Evolutionary conservation across 495 filamentous ascomycete species (phyloP), one percentile per base, ranked within the genome.

Genomic region (Penicillium canescens): DNA sequence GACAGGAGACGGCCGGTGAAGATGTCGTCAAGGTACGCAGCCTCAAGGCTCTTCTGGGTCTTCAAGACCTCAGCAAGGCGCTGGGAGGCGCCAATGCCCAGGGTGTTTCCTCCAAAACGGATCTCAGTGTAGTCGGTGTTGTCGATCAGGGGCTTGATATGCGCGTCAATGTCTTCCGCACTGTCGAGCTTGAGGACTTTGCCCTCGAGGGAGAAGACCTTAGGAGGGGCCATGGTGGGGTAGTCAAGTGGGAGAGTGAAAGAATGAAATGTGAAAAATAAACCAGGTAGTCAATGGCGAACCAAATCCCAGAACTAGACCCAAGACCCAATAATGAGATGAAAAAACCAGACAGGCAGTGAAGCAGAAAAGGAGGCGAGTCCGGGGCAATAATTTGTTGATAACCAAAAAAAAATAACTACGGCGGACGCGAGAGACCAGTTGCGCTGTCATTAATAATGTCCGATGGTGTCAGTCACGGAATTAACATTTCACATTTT

Each of bases 1-100:
- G 86, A 87, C 43, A 98, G 85, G 21, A 98, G 85, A 55, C 94
- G 91, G 31, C 88, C 88, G 50, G 94, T 98, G 75, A 98, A 98
- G 76, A 98, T 95, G 69, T 98, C 94, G 69, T 91, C 92, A 49
- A 98, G 76, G 70, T 96, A 93, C 65, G 90, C 92, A 50, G 86
- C 75, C 82, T 92, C 71, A 40, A 98, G 81, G 55, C 78, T 84
- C 73, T 88, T 90, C 70, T 96, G 92, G 28, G 86, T 85, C 56
- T 83, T 77, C 37, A 98, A 80, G 42, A 91, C 84, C 46, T 88
- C 80, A 49, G 89, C 92, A 21, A 98, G 82, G 37, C 88, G 83
- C 65, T 90, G 84, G 65, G 85, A 92, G 37, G 95, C 94, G 23
- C 87, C 88, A 52, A 96, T 83, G 47, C 94, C 94, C 21, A 98